These are phyloP conservation scores for Triangularia setosa DNA, from an alignment of 2,329 filamentous ascomycete species.

Conservation along the genomic window DNA sequence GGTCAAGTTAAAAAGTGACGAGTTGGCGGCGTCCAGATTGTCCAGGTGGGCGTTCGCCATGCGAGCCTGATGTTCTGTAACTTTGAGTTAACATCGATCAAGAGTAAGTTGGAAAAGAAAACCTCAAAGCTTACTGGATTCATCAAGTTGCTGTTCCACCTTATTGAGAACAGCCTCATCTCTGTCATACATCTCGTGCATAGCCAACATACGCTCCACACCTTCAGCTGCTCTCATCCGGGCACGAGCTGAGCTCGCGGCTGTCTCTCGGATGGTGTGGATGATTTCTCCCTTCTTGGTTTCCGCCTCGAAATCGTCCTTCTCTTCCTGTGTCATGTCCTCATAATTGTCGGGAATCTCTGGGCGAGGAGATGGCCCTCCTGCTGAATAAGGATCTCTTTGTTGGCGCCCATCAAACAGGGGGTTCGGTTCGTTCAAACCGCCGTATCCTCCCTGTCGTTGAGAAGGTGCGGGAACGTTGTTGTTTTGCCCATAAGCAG, in stretches of 20 bases:
- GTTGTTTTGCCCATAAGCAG: conserved; percentile 28
- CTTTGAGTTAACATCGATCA: no score
- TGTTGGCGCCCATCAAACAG: background rate
- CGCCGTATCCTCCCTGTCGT: conserved; percentile 56
- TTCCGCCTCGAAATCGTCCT: conserved; percentile 31
- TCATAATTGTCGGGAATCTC: background rate
- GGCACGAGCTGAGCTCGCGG: no score
- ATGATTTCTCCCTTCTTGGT: conserved; percentile 58
- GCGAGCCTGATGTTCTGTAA: background rate
- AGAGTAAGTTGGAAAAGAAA: no score
- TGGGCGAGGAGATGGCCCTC: no score
- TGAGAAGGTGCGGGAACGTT: conserved; percentile 31
- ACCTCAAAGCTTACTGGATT: no score
- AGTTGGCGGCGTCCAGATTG: conserved; percentile 40
- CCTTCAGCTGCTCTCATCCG: no score
- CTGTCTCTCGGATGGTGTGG: no score
- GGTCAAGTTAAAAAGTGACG: conserved; percentile 31
- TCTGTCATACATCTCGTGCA: no score
- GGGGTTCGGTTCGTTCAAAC: conserved; percentile 24
- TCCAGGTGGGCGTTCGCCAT: background rate
- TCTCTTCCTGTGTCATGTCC: conserved; percentile 64
- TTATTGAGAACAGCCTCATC: no score
- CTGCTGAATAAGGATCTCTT: background rate
- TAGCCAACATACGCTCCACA: no score
- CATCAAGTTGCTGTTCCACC: no score